Base-by-base conservation (phyloP, 1,284 basidiomycete genomes). In the Ustanciosporium gigantosporum region DNA sequence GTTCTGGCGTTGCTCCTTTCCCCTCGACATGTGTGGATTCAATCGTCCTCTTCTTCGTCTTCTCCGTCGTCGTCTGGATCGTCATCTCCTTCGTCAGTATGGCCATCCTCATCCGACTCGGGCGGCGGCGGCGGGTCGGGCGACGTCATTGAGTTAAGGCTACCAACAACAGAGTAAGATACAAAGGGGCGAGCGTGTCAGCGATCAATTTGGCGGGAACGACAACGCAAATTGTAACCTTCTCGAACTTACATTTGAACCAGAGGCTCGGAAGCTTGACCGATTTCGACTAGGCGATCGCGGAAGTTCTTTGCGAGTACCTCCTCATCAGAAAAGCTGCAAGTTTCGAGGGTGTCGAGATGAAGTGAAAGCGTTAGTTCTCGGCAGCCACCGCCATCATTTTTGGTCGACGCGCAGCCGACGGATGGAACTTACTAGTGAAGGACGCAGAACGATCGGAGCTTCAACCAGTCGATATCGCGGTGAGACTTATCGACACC, bases 391-490 rank as follows among this genome's bases (percentile, higher is more conserved):
- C n/a, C n/a, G n/a, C n/a, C n/a, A n/a, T n/a, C n/a, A n/a, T n/a
- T n/a, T n/a, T n/a, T n/a, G n/a, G n/a, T n/a, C n/a, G n/a, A n/a
- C n/a, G n/a, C n/a, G n/a, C n/a, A n/a, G n/a, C n/a, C n/a, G n/a
- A n/a, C n/a, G n/a, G 8, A 32, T 14, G 19, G 16, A 23, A 81
- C 84, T 46, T 66, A 90, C 89, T 78, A 78, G 67, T 86, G 83
- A 0, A 83, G 76, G 0, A 92, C 90, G 4, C 83, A 85, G 32
- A 91, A 85, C 21, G 87, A 87, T 27, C 90, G 85, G 61, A 90
- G 87, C 76, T 90, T 90, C 58, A 94, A 79, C 46, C 93, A 79
- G 73, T 90, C 89, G 56, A 93, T 93, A 73, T 92, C 88, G 78
- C 87, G 88, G 61, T 94, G 90, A 17, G 82, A 82, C 78, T 90